A percentile compares a stretch with the other conserved stretches of the same genome.
phyloP scores from a whole-genome alignment of 768 basidiomycete species.

The Mycena floridula region DNA sequence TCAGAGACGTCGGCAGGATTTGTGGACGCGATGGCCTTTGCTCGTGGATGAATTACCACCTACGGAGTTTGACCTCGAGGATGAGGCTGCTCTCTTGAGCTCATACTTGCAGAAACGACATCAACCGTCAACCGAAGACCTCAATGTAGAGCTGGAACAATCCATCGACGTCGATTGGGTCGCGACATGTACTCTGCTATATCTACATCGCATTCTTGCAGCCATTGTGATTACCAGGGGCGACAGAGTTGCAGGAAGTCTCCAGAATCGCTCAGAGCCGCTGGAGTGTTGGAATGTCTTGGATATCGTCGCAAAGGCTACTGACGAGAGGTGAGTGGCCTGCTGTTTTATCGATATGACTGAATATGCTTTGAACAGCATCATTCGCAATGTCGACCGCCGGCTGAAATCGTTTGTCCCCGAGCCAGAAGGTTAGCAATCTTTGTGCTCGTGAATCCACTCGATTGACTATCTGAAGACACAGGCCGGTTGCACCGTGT shows the following conservation, averaged over 20 bases:
- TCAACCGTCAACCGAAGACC: too few species aligned
- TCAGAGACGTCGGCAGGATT: slow-evolving; percentile 26
- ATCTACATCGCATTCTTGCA: slow-evolving; percentile 47
- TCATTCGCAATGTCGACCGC: not conserved
- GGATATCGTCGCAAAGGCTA: slow-evolving; percentile 41
- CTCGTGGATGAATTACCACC: slow-evolving; percentile 50
- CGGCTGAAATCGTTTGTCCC: slow-evolving; percentile 24
- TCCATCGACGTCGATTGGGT: slow-evolving; percentile 19
- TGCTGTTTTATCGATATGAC: too few species aligned
- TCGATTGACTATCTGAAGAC: too few species aligned
- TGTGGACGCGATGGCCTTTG: slow-evolving; percentile 78
- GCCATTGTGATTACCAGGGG: slow-evolving; percentile 52
- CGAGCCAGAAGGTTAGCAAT: too few species aligned
- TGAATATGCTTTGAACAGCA: too few species aligned
- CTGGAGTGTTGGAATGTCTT: slow-evolving; percentile 64
- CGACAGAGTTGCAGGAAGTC: slow-evolving; percentile 44
- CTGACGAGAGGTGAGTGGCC: too few species aligned
- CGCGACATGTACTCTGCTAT: slow-evolving; percentile 33
- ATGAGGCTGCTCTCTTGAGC: slow-evolving; percentile 54
- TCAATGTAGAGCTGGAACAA: slow-evolving; percentile 16
- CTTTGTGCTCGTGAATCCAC: too few species aligned
- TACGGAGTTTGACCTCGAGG: slow-evolving; percentile 67
- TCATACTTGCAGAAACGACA: slow-evolving; percentile 14
- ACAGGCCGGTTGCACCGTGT: too few species aligned
- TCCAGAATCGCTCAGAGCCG: slow-evolving; percentile 59